Base-by-base conservation (phyloP, 164 flowering plant genomes). In the Brasenia schreberi region DNA sequence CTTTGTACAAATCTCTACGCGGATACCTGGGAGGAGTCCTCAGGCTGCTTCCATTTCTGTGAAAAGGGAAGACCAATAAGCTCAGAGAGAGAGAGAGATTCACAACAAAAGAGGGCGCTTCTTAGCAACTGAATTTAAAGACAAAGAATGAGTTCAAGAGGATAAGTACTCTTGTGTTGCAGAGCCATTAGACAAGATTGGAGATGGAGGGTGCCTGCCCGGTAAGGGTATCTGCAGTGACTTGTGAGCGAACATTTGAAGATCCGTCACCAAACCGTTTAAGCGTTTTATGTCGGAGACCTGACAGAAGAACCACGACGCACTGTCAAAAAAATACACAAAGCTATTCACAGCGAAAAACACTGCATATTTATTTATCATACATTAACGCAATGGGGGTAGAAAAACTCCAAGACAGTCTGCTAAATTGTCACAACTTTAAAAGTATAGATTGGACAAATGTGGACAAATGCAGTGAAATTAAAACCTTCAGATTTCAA, bases 241-340 rank as follows among this genome's bases (percentile, higher is more conserved):
- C 81, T 88, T 85, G 67, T 82, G 81, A 68, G 93, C 98, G 84
- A 88, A 92, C 98, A 92, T 92, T 74, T 92, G 98, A 74, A 83
- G 90, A 82, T 92, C 98, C 5, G 96, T 81, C 17, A 80, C 85
- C 76, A 92, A 77, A 5, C 91, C 86, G 79, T 92, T 92, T 80
- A 89, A 70, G 77, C 81, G 85, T 75, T 87, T 92, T 49, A 92
- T 80, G 68, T 92, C 98, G 5, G 95, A 87, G 74, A 92, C 98
- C 98, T 92, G 60, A 42, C 27, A 66, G 18, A 64, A 49, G 39
- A 33, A 33, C 39, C 39, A 33, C 39, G 39, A 33, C 39, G 39
- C 39, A 3, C 39, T 33, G 39, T 33, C 39, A 1, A 33, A 33
- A 33, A 23, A 33, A 1, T 33, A 33, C 39, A 33, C 39, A 33